Base-by-base conservation (phyloP, 1,284 basidiomycete genomes). In the Volvariella volvacea region DNA sequence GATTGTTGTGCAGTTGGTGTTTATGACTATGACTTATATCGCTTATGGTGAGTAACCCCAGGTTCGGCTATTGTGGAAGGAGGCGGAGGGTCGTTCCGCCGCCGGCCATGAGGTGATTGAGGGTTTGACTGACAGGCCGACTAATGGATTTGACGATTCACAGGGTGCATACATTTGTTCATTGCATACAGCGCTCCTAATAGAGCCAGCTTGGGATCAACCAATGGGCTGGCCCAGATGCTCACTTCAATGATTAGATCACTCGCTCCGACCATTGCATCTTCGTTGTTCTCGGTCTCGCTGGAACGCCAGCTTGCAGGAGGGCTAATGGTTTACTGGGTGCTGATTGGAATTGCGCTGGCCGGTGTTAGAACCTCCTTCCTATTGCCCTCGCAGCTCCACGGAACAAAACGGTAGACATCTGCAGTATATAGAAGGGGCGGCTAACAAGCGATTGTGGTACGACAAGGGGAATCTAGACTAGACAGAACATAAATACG, bases 231-330 rank as follows among this genome's bases (percentile, higher is more conserved):
- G n/a, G n/a, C 30, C n/a, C n/a, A n/a, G n/a, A n/a, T n/a, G n/a
- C n/a, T n/a, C n/a, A n/a, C n/a, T n/a, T n/a, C n/a, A n/a, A n/a
- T n/a, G n/a, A n/a, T n/a, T n/a, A n/a, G n/a, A n/a, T n/a, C n/a
- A n/a, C 56, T 79, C 32, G 73, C 74, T 2, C 77, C 77, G 0
- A 60, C 61, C 1, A 48, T 60, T 28, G 61, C 66, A 0, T 58
- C 62, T 2, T 67, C 64, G 2, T 42, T 67, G 15, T 66, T 63
- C 43, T 57, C 65, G 10, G 32, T 66, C 4, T 65, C 65, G 3
- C 43, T 64, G 4, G 53, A 64, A 41, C 49, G 47, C 3, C 47
- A 58, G 9, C 43, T 63, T 12, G 47, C 53, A n/a, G 56, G 56
- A n/a, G 64, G 64, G 12, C 57, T 62, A 45, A 42, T 64, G 49